Conservation (phyloP, 2,329 filamentous ascomycete genomes). For the Cladophialophora psammophila region DNA sequence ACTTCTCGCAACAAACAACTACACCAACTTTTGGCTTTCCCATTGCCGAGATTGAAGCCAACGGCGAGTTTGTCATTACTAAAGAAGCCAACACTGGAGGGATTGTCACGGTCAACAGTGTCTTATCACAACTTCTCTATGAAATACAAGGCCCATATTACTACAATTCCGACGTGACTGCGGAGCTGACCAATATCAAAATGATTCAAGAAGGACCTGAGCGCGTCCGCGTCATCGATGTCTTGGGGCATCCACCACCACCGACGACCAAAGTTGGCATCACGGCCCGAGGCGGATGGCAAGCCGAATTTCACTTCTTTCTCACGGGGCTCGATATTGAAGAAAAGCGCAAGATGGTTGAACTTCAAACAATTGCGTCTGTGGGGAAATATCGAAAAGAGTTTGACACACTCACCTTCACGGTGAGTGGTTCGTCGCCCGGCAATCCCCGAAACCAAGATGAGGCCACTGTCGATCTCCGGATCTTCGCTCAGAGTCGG, state of each 20-base stretch:
- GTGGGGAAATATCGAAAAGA: conserved; percentile 40
- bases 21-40: conserved; percentile 40
- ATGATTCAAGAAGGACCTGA: no score
- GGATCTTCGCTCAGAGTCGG: conserved; percentile 53
- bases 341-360: conserved; percentile 48
- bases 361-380: conserved; percentile 47
- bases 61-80: conserved; percentile 33
- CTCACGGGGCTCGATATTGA: conserved; percentile 50
- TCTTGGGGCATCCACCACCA: conserved; percentile 52
- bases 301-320: conserved; percentile 51
- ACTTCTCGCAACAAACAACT: no score
- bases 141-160: conserved; percentile 58
- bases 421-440: conserved; percentile 51
- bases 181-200: no score
- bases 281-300: conserved; percentile 49
- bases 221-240: no score
- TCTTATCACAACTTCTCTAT: conserved; percentile 48
- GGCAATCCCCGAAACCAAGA: conserved; percentile 50
- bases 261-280: conserved; percentile 54
- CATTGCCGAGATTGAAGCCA: conserved; percentile 38
- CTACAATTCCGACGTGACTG: no score
- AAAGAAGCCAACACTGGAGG: conserved; percentile 33
- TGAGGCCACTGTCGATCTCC: conserved; percentile 53
- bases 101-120: conserved; percentile 32
- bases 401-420: conserved; percentile 60